phyloP scores from a whole-genome alignment of 1,139 yeast species.

The Debaryomyces robertsiae region DNA sequence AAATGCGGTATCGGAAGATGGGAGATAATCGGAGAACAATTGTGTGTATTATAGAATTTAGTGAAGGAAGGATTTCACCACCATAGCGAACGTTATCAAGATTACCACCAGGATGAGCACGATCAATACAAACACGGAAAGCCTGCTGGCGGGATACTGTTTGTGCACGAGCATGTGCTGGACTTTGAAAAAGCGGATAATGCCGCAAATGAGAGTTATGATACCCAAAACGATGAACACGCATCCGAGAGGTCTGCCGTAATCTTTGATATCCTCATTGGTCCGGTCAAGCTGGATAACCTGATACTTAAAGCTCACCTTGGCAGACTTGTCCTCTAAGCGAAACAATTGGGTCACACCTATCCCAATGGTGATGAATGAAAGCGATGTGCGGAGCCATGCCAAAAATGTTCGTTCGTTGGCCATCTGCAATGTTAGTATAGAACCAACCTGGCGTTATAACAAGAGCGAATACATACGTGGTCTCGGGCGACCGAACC shows the following conservation, averaged over 20 bases:
- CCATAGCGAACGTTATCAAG: slow-evolving; percentile 26
- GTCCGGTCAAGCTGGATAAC: slow-evolving; percentile 15
- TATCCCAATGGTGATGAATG: slow-evolving; percentile 45
- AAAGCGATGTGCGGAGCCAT: slow-evolving; percentile 64
- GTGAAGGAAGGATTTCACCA: slow-evolving; percentile 16
- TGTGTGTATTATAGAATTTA: background rate
- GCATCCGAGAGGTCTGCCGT: slow-evolving; percentile 43
- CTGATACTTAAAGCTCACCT: slow-evolving; percentile 20
- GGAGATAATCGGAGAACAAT: too few species aligned
- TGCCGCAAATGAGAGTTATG: slow-evolving; percentile 35
- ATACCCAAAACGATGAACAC: slow-evolving; percentile 40
- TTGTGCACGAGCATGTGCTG: slow-evolving; percentile 30
- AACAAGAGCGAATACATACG: slow-evolving; percentile 16
- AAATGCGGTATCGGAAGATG: too few species aligned
- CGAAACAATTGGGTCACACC: slow-evolving; percentile 47
- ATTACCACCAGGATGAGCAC: slow-evolving; percentile 24
- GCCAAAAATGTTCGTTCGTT: slow-evolving; percentile 80
- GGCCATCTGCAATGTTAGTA: slow-evolving; percentile 44
- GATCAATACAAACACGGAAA: slow-evolving; percentile 25
- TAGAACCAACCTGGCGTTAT: background rate
- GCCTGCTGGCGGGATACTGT: slow-evolving; percentile 35
- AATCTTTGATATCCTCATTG: slow-evolving; percentile 18
- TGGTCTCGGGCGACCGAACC: slow-evolving; percentile 55
- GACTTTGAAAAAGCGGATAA: slow-evolving; percentile 38
- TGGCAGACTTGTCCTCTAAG: slow-evolving; percentile 27